Conservation (phyloP, 352 stramenopile genomes). For the Discostella stelligera region DNA sequence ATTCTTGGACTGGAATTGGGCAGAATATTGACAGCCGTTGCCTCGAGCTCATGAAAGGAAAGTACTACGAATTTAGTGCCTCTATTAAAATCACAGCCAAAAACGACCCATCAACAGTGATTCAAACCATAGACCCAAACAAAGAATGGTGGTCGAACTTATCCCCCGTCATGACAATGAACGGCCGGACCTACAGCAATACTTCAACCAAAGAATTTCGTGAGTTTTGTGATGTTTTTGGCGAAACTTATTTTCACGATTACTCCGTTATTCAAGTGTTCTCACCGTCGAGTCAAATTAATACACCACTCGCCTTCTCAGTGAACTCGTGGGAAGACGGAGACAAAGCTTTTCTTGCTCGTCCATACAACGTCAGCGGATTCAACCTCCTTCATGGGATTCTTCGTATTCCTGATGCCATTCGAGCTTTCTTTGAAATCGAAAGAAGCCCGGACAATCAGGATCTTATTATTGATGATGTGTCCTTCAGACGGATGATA, state of each 20-base stretch:
- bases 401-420: conserved; percentile 18
- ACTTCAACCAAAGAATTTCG: conserved; percentile 25
- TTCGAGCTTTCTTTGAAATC: conserved; percentile 39
- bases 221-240: conserved; percentile 7
- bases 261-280: neutral
- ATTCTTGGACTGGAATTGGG: conserved; percentile 40
- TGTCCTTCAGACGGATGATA: conserved; percentile 31
- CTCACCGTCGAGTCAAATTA: neutral
- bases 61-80: conserved; percentile 54
- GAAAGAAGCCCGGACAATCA: conserved; percentile 42
- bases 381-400: conserved; percentile 53
- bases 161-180: conserved; percentile 29
- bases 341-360: conserved; percentile 23
- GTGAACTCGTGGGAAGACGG: conserved; percentile 14
- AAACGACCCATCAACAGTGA: conserved; percentile 14
- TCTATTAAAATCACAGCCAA: conserved; percentile 39
- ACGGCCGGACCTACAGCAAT: conserved; percentile 19
- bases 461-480: conserved; percentile 42
- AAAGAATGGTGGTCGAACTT: conserved; percentile 7
- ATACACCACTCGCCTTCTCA: neutral
- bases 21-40: conserved; percentile 52
- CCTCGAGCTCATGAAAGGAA: conserved; percentile 24
- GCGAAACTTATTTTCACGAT: neutral
- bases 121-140: conserved; percentile 33
- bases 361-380: conserved; percentile 33